Conservation (phyloP, 1,284 basidiomycete species). For the Trametes polyzona region DNA sequence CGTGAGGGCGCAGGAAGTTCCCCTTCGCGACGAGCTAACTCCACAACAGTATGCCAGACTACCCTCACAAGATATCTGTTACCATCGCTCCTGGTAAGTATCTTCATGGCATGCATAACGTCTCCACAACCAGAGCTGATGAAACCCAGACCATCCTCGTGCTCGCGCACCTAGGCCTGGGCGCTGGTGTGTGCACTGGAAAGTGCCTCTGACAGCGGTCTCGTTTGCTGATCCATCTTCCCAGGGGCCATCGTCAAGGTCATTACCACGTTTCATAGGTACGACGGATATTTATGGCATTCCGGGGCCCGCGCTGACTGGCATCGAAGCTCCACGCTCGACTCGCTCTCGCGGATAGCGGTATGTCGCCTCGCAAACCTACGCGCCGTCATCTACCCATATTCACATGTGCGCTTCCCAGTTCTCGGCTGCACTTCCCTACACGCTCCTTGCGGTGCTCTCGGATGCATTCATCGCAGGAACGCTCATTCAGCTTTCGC, state of each 20-base stretch:
- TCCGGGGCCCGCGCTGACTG: not conserved
- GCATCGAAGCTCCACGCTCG: conserved; percentile 1
- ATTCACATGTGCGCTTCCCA: not conserved
- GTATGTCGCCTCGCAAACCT: not conserved
- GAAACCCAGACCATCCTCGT: conserved; percentile 13
- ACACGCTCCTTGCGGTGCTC: conserved; percentile 23
- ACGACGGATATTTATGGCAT: not conserved
- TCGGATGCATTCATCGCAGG: conserved; percentile 25
- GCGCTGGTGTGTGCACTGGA: conserved; percentile 17
- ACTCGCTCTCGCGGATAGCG: conserved; percentile 17
- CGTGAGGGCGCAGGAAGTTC: not conserved
- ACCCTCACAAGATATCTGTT: conserved; percentile 14
- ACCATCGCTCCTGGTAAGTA: conserved; percentile 17
- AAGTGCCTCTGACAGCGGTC: too few relatives aligned
- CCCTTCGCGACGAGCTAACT: not conserved
- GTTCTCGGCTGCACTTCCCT: conserved; percentile 23
- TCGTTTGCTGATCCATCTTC: not conserved
- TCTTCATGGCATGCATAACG: not conserved
- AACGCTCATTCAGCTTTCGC: conserved; percentile 19
- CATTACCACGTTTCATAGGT: conserved; percentile 20
- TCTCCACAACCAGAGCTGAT: not conserved
- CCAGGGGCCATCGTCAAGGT: conserved; percentile 24
- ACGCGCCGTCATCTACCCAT: not conserved
- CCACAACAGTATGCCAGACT: conserved; percentile 16
- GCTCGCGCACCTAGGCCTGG: conserved; percentile 17